Evolutionary conservation across 2,329 filamentous ascomycete species (phyloP), one percentile per base, ranked within the genome.

Genomic region (Fusarium buxicola): DNA sequence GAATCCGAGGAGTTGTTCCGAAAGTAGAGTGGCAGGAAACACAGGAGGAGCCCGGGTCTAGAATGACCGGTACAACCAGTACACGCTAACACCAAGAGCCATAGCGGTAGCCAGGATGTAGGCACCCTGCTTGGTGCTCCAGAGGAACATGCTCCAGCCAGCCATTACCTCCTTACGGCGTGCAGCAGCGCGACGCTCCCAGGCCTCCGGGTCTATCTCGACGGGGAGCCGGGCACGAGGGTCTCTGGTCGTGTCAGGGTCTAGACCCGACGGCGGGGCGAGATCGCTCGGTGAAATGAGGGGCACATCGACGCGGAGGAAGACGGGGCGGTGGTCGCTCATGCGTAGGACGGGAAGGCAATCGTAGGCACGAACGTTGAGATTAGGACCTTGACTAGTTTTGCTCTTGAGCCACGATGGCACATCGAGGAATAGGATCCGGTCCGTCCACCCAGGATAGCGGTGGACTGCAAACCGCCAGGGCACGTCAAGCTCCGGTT

Each of bases 361-460:
- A 13, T 87, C 83, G 75, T 98, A 98, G 21, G 87, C 81, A 21
- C 79, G 76, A n/a, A 92, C 82, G 8, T 80, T 73, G 31, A 87
- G 77, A 30, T 71, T 69, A 9, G 68, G 68, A 5, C 62, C 50
- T 41, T 55, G 15, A 51, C 52, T 36, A 15, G 45, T 34, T 31
- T 55, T 55, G 28, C 64, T 74, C 70, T 75, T 75, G 34, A 81
- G 72, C 83, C 84, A 88, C 18, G 75, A 75, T 16, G 84, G 86
- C 18, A 84, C 77, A 47, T 90, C 86, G 4, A 94, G 81, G 75
- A 88, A 98, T 16, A 98, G 80, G 16, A 98, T 89, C 4, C 95
- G 87, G 76, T 98, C 95, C 70, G 93, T 97, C 95, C 94, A 98
- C 71, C 89, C 89, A 1, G 95, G 94, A 84, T 92, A 96, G 40